A percentile compares a stretch with the other conserved stretches of the same genome.
Conservation (phyloP, 306 rosid genomes). For the Carpinus fangiana region DNA sequence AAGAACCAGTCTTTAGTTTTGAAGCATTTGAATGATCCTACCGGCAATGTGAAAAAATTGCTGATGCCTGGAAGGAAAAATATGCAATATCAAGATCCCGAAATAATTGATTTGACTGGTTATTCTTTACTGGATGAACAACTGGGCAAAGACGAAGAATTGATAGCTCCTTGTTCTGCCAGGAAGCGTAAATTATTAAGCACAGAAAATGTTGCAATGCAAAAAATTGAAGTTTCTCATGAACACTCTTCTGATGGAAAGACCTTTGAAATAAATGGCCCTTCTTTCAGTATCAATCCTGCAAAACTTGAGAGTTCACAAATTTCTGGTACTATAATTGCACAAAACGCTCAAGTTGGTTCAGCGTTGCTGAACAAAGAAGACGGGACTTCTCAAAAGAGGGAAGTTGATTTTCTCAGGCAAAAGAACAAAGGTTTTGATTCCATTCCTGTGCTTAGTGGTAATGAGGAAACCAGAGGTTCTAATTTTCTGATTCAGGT, state of each 20-base stretch:
- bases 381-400: conserved; percentile 31
- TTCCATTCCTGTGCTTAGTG: conserved; percentile 36
- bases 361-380: conserved; percentile 35
- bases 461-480: conserved; percentile 63
- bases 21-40: conserved; percentile 38
- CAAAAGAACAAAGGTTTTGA: conserved; percentile 34
- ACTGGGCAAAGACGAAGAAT: conserved; percentile 26
- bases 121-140: conserved; percentile 42
- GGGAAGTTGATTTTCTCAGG: conserved; percentile 35
- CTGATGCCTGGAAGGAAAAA: conserved; percentile 39
- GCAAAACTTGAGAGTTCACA: conserved; percentile 38
- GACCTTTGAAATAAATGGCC: conserved; percentile 25
- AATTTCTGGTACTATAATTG: conserved; percentile 32
- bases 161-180: conserved; percentile 46
- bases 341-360: conserved; percentile 46
- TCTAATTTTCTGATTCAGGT: conserved; percentile 86
- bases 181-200: conserved; percentile 65
- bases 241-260: conserved; percentile 44
- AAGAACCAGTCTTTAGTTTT: conserved; percentile 38
- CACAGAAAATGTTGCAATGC: conserved; percentile 45
- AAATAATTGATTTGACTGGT: conserved; percentile 42
- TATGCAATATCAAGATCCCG: conserved; percentile 36
- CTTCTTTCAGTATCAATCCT: conserved; percentile 28
- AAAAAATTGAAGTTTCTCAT: conserved; percentile 34
- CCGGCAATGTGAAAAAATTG: conserved; percentile 31